Conservation (phyloP, 2,329 filamentous ascomycete genomes). For the Plectosphaerella plurivora region DNA sequence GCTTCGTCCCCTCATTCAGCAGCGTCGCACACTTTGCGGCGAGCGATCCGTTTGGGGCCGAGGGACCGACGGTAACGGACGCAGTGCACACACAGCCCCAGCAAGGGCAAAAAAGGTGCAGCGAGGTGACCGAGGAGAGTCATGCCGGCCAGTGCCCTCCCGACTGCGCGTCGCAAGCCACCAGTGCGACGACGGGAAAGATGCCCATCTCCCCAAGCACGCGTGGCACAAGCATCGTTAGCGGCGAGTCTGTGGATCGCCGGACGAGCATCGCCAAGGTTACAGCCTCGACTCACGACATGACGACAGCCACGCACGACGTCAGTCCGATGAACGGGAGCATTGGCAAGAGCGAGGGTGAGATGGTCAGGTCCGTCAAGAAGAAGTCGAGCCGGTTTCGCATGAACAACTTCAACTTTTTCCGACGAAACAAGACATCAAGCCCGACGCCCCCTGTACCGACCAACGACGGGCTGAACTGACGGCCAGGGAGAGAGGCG, state of each 20-base stretch:
- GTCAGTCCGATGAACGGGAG: constrained; percentile 30
- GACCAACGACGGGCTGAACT: background rate
- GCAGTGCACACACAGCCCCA: constrained; percentile 32
- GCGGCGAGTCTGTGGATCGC: constrained; percentile 52
- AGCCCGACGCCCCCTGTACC: constrained; percentile 25
- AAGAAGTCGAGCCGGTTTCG: constrained; percentile 61
- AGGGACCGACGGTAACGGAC: constrained; percentile 22
- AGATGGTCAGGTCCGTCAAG: constrained; percentile 40
- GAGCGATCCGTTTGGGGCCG: constrained; percentile 43
- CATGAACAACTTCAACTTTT: constrained; percentile 57
- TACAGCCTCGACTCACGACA: constrained; percentile 26
- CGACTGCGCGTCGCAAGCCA: constrained; percentile 60
- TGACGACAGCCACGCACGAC: constrained; percentile 19
- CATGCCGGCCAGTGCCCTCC: constrained; percentile 47
- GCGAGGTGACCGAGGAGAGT: constrained; percentile 59
- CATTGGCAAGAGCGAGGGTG: constrained; percentile 38
- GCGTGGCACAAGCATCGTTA: constrained; percentile 61
- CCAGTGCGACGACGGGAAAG: constrained; percentile 59
- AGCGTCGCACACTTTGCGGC: constrained; percentile 41
- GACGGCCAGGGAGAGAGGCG: background rate
- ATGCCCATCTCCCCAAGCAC: constrained; percentile 63
- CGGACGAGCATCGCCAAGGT: constrained; percentile 34
- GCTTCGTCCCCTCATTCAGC: constrained; percentile 33
- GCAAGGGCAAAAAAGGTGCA: constrained; percentile 49
- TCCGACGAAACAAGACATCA: constrained; percentile 46